These are phyloP conservation scores for Candida jianshihensis DNA, from an alignment of 805 yeast species.

Conservation along the genomic window DNA sequence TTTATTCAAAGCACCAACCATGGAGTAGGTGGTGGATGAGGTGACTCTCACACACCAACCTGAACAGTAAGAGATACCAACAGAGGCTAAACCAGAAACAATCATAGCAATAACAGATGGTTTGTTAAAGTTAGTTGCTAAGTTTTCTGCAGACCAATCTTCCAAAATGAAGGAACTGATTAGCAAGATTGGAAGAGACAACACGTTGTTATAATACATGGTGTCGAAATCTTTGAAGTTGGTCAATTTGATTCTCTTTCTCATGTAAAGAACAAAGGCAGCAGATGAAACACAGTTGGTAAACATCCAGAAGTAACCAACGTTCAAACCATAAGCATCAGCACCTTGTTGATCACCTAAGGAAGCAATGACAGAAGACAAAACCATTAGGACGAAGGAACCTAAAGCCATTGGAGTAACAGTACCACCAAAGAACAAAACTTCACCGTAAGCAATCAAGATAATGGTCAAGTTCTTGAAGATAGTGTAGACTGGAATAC, in stretches of 20 bases:
- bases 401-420: constrained; percentile 87
- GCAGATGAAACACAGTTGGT: constrained; percentile 92
- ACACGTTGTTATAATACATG: constrained; percentile 94
- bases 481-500: constrained; percentile 95
- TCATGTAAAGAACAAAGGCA: constrained; percentile 86
- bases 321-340: constrained; percentile 35
- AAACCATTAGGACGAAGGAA: constrained; percentile 85
- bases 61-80: constrained; percentile 96
- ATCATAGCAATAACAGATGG: constrained; percentile 72
- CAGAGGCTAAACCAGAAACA: constrained; percentile 88
- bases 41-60: constrained; percentile 99
- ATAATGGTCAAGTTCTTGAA: constrained; percentile 97
- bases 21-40: constrained; percentile 95
- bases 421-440: constrained; percentile 89
- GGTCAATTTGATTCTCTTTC: constrained; percentile 95
- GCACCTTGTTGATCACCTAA: constrained; percentile 60
- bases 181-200: constrained; percentile 85
- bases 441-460: constrained; percentile 97
- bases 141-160: constrained; percentile 86
- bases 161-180: constrained; percentile 71
- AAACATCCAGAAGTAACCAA: constrained; percentile 97
- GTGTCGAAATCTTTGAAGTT: constrained; percentile 96
- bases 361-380: constrained; percentile 94
- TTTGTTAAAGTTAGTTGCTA: constrained; percentile 69
- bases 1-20: constrained; percentile 99